Base-by-base conservation (phyloP, 2,329 filamentous ascomycete species). In the Pseudohalonectria lignicola region DNA sequence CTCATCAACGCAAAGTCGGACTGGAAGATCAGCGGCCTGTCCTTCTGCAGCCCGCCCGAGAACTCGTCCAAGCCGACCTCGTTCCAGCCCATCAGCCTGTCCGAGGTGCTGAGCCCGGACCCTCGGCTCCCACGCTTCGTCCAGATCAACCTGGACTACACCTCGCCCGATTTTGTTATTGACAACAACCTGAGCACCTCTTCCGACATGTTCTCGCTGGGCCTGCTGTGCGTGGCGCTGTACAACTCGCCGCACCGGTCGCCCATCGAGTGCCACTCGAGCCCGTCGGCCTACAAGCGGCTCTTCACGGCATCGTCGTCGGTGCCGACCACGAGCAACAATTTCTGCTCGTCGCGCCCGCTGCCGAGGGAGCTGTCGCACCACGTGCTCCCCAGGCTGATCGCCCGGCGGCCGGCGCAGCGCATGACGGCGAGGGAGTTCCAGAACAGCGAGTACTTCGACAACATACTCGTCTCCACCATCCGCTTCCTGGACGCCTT, bases 21-120 rank as follows among this genome's bases (percentile, higher is more conserved):
- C 59, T 98, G 92, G 92, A 98, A 98, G 58, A 85, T 98, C 43
- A 90, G 87, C 49, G 92, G 90, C n/a, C 71, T 98, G 29, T 77
- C 83, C 0, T 98, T 95, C 57, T 86, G 83, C 54, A 84, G 84
- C 33, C 84, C 87, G 12, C 76, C 85, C 35, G 83, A 87, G 48
- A 74, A 76, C 49, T 84, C 83, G 16, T 79, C 76, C 20, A 79
- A 82, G 47, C 69, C 80, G 33, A 83, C 85, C 3, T 82, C 85
- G 4, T 76, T 94, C 35, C 72, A 80, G 31, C 82, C 86, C 9
- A 80, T 96, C 48, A 85, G 78, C 45, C 71, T 96, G 16, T 81
- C 83, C 20, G 87, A 95, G 58, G 79, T 81, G 13, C 68, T 95
- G 16, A 87, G 93, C 56, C 72, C 88, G 52, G 90, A 96, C 50